Evolutionary conservation across 148 eudicot species (phyloP).

Genomic region (Rheum nobile): DNA sequence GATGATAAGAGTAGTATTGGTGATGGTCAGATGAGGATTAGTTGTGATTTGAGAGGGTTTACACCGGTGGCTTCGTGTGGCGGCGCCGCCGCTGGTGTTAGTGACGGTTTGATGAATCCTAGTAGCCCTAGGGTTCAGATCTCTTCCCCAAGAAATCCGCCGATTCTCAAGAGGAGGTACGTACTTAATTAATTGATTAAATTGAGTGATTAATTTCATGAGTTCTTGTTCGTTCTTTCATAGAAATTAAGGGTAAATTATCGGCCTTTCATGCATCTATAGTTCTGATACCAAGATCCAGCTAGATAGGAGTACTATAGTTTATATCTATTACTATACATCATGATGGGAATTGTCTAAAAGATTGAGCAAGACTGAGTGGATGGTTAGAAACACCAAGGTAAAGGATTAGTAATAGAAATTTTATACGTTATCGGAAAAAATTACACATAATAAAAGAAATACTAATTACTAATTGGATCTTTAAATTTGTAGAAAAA

Average conservation of each 20-base stretch:
- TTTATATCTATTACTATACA: too few relatives aligned
- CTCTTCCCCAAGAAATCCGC: conserved; percentile 33
- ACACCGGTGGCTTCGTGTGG: neutral
- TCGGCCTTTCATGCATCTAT: neutral
- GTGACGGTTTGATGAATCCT: neutral
- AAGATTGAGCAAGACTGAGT: too few relatives aligned
- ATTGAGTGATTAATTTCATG: neutral
- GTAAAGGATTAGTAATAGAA: too few relatives aligned
- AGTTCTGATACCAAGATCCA: neutral
- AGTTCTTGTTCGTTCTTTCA: neutral
- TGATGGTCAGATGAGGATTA: neutral
- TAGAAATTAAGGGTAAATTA: neutral
- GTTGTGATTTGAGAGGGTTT: neutral
- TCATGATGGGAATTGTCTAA: too few relatives aligned
- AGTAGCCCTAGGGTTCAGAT: conserved; percentile 4
- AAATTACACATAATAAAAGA: too few relatives aligned
- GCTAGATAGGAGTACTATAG: neutral
- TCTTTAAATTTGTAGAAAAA: too few relatives aligned
- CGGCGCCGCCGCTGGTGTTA: too few relatives aligned
- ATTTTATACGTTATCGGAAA: too few relatives aligned
- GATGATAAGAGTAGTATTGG: neutral
- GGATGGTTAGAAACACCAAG: too few relatives aligned
- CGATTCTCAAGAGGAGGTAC: conserved; percentile 74
- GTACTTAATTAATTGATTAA: neutral
- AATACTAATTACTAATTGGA: too few relatives aligned